Evolutionary conservation across 2,329 filamentous ascomycete species (phyloP).

Genomic region (Pestalotiopsis sp.): DNA sequence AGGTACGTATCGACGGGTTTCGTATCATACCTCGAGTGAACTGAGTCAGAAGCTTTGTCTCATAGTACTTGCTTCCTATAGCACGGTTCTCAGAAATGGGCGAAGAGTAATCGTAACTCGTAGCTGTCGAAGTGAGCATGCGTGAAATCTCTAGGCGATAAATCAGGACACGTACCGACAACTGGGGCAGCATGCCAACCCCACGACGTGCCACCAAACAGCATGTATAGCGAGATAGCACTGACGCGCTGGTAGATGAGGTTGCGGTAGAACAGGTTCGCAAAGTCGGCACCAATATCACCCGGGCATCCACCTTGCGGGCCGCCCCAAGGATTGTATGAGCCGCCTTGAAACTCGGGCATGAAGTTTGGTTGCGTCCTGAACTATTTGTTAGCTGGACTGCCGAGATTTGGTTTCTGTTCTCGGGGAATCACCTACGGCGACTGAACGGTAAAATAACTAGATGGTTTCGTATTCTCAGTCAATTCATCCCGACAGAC

Average conservation of each 20-base stretch:
- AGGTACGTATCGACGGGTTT: not conserved
- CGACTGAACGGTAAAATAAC: conserved; percentile 33
- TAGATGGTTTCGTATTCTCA: not conserved
- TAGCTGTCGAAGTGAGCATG: conserved; percentile 34
- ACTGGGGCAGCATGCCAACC: conserved; percentile 59
- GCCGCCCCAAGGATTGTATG: conserved; percentile 64
- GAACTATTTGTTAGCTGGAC: not conserved
- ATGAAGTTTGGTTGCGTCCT: conserved; percentile 54
- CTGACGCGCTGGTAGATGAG: conserved; percentile 62
- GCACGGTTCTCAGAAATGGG: conserved; percentile 61
- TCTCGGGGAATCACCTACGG: conserved; percentile 22
- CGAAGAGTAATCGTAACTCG: conserved; percentile 66
- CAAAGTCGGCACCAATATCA: conserved; percentile 61
- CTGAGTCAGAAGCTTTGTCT: conserved; percentile 63
- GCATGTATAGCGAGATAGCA: conserved; percentile 65
- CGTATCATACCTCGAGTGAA: conserved; percentile 48
- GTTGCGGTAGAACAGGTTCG: conserved; percentile 66
- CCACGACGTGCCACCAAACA: conserved; percentile 68
- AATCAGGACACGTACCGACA: conserved; percentile 33
- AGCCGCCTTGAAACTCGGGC: conserved; percentile 62
- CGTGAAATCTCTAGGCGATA: not conserved
- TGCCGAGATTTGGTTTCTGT: not conserved
- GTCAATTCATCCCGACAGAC: not conserved
- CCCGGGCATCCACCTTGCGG: conserved; percentile 56
- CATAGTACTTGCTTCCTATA: conserved; percentile 62